Conservation (phyloP, 2,329 filamentous ascomycete species). For the Colletotrichum brevisporum region DNA sequence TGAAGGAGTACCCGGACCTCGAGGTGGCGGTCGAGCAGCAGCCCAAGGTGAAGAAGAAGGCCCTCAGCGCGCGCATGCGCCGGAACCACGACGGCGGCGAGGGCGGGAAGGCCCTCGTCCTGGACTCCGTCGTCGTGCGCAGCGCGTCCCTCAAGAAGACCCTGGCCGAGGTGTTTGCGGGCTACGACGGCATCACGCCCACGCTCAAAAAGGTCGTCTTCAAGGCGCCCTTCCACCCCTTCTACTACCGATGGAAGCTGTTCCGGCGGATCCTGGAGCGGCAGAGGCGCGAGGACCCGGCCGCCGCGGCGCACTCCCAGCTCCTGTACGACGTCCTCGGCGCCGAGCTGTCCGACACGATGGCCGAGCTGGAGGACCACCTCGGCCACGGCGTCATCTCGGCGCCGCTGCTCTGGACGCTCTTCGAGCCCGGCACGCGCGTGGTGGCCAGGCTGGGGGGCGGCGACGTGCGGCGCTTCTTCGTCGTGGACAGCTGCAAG, state of each 20-base stretch:
- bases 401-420: conserved; percentile 16
- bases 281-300: conserved; percentile 18
- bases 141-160: conserved; percentile 23
- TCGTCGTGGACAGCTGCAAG: neutral
- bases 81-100: conserved; percentile 28
- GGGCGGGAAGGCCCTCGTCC: conserved; percentile 9
- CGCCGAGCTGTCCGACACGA: conserved; percentile 11
- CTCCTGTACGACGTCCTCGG: conserved; percentile 29
- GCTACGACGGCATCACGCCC: conserved; percentile 29
- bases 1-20: conserved; percentile 27
- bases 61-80: conserved; percentile 38
- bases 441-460: neutral
- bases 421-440: conserved; percentile 18
- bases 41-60: conserved; percentile 26
- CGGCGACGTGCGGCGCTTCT: neutral
- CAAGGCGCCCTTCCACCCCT: conserved; percentile 29
- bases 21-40: neutral
- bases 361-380: conserved; percentile 22
- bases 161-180: conserved; percentile 29
- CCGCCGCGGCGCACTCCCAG: conserved; percentile 25
- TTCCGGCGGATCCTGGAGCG: conserved; percentile 25
- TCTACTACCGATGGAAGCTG: conserved; percentile 33
- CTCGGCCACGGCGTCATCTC: conserved; percentile 27
- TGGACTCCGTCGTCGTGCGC: conserved; percentile 34
- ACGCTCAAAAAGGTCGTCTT: conserved; percentile 28